Evolutionary conservation across 495 filamentous ascomycete genomes (phyloP), one percentile per base, ranked within the genome.

Genomic region (Lophiotrema nucula): DNA sequence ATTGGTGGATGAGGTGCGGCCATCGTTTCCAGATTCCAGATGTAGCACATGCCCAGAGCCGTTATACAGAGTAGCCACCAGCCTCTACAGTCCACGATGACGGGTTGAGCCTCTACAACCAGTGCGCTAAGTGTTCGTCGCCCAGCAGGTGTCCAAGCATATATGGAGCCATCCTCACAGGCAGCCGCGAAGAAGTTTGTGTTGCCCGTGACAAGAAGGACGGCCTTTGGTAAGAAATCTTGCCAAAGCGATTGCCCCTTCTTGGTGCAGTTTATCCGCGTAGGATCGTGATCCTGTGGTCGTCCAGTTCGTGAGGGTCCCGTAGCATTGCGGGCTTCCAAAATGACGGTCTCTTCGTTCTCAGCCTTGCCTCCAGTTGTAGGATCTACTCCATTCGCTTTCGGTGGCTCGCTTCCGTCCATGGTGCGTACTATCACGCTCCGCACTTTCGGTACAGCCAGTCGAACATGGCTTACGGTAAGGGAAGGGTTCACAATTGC

Each of bases 71-170:
- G 77, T 12, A 99, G 73, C 86, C 87, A 97, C 74, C 86, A 88
- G 6, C 89, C 90, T 45, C 90, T 82, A 65, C 85, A 91, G 65
- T 97, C 93, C 11, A 97, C 76, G 50, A 97, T 90, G 26, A 96
- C 92, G 1, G 93, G 90, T 63, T 97, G 92, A 4, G 92, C 86
- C 70, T 97, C 95, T 33, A 97, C 72, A 1, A 97, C 80, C 39
- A 96, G 73, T 4, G 91, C 84, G 66, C 88, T 96, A 53, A 91
- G 76, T 6, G 95, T 75, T 33, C 93, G 81, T 51, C 95, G 82
- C 3, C 93, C 93, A n/a, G 91, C 91, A 2, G 93, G 92, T 1
- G 91, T 92, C 91, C 92, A 99, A 25, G 89, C 81, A 68, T 96
- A 88, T 12, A 99, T 61, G n/a, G 85, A 89, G 15, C 90, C 95